Evolutionary conservation across 1,139 yeast genomes (phyloP).

Genomic region (Geotrichum siamense): DNA sequence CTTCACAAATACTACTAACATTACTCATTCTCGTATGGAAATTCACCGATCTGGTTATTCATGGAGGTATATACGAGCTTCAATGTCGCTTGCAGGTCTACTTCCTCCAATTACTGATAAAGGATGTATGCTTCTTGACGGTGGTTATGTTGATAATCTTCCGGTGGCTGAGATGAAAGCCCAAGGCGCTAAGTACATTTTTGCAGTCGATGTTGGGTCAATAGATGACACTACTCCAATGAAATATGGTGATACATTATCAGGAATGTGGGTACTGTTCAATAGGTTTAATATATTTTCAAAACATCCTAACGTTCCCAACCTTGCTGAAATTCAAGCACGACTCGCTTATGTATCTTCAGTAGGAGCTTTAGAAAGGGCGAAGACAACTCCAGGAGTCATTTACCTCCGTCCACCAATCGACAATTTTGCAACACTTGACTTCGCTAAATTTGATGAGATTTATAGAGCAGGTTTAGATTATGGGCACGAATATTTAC

Average conservation of each 20-base stretch:
- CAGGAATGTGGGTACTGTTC: conserved; percentile 85
- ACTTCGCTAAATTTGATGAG: conserved; percentile 87
- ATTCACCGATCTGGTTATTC: conserved; percentile 87
- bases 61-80: conserved; percentile 92
- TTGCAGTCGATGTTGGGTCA: conserved; percentile 96
- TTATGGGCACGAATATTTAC: conserved; percentile 59
- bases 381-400: conserved; percentile 82
- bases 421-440: conserved; percentile 84
- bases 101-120: conserved; percentile 76
- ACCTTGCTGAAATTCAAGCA: conserved; percentile 90
- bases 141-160: conserved; percentile 90
- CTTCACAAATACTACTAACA: conserved; percentile 87
- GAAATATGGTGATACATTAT: conserved; percentile 86
- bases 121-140: conserved; percentile 90
- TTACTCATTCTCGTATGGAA: conserved; percentile 93
- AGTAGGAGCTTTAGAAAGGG: conserved; percentile 83
- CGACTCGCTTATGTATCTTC: conserved; percentile 92
- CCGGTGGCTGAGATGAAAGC: conserved; percentile 84
- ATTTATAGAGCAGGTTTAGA: conserved; percentile 76
- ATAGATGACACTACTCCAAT: conserved; percentile 86
- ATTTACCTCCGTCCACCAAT: conserved; percentile 92
- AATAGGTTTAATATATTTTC: conserved; percentile 92
- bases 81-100: conserved; percentile 93
- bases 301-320: conserved; percentile 80
- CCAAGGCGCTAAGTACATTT: conserved; percentile 78